These are phyloP conservation scores for Coemansia sp. DNA, from an alignment of 192 early-diverging fungal genomes.

Conservation along the genomic window DNA sequence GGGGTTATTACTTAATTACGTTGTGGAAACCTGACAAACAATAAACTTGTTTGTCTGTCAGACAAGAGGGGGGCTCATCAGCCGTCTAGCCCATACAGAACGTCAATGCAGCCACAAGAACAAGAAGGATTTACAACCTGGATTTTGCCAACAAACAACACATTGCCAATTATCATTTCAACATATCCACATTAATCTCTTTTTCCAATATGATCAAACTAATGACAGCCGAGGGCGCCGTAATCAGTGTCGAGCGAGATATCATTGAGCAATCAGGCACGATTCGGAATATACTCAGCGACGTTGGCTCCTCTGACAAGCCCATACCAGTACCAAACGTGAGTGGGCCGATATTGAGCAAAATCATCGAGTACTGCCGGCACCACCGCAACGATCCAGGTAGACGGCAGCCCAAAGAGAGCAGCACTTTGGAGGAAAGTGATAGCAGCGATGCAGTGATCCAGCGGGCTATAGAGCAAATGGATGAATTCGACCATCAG, in stretches of 20 bases:
- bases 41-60: too few relatives aligned
- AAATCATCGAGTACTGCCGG: conserved; percentile 88
- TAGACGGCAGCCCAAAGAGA: conserved; percentile 22
- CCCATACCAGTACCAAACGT: conserved; percentile 90
- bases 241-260: conserved; percentile 45
- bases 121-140: neutral
- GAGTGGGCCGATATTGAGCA: conserved; percentile 82
- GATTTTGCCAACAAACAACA: too few relatives aligned
- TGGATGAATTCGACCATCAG: conserved; percentile 90
- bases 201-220: conserved; percentile 28
- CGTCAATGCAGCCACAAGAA: neutral
- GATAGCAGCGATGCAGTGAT: conserved; percentile 56
- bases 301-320: conserved; percentile 32
- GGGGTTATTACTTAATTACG: too few relatives aligned
- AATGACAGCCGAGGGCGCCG: conserved; percentile 43
- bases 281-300: conserved; percentile 54
- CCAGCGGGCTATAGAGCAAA: conserved; percentile 69
- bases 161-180: too few relatives aligned
- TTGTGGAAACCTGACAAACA: too few relatives aligned
- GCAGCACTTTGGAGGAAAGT: conserved; percentile 47
- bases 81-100: neutral
- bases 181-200: too few relatives aligned
- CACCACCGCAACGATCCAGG: conserved; percentile 77
- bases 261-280: conserved; percentile 57
- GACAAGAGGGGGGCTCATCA: neutral